phyloP scores from a whole-genome alignment of 225 moss, liverwort and hornwort genomes.

The Bryoerythrophyllum caledonicum region DNA sequence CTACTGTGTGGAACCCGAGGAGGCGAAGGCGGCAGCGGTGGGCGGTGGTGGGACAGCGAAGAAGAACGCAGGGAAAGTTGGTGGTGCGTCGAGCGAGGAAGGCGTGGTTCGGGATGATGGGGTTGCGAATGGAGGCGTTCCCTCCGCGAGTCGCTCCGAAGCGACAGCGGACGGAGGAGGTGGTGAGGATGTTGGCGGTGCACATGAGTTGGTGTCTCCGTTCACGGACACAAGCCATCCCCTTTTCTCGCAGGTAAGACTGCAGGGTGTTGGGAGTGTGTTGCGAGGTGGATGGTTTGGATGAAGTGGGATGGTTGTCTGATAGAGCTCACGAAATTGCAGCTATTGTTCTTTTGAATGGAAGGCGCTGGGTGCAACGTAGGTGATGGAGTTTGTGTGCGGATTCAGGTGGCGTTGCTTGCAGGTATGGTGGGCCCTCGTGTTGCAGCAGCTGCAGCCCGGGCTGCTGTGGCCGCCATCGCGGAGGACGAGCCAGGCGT shows the following conservation, averaged over 20 bases:
- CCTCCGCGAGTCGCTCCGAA: neutral
- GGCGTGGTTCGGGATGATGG: constrained; percentile 1
- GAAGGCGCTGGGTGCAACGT: neutral
- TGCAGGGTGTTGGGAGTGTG: neutral
- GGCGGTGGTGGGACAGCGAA: constrained; percentile 19
- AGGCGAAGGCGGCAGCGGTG: constrained; percentile 12
- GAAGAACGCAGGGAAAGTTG: neutral
- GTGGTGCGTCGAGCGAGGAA: constrained; percentile 9
- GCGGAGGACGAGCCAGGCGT: constrained; percentile 83
- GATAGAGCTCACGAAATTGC: neutral
- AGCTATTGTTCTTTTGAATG: neutral
- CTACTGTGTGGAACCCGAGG: constrained; percentile 21
- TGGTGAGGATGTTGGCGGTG: constrained; percentile 20
- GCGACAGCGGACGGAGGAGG: constrained; percentile 17
- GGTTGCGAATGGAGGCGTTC: constrained; percentile 23
- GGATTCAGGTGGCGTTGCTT: constrained; percentile 80
- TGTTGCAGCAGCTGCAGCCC: constrained; percentile 93
- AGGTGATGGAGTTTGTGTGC: constrained; percentile 3
- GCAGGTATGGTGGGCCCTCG: constrained; percentile 82
- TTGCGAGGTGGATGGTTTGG: neutral
- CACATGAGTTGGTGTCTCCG: constrained; percentile 52
- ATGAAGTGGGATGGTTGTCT: neutral
- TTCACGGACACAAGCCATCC: constrained; percentile 85
- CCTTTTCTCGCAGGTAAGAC: constrained; percentile 76
- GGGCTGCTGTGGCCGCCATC: constrained; percentile 79